Evolutionary conservation across 1,284 basidiomycete species (phyloP).

Genomic region (Stereum hirsutum): DNA sequence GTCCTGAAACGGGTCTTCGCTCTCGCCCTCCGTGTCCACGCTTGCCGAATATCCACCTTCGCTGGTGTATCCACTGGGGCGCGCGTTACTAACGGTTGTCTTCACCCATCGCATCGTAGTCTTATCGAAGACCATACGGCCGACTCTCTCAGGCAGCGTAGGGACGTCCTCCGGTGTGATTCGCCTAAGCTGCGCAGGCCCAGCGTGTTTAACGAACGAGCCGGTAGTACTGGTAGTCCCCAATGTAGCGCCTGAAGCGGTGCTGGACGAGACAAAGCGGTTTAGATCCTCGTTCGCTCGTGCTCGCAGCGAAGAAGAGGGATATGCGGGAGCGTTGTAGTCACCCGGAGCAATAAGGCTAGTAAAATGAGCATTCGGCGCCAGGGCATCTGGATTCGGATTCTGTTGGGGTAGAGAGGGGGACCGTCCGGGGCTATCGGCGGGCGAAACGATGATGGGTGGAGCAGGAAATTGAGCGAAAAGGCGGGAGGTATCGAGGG

Average conservation of each 20-base stretch:
- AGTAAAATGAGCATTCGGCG: too few species aligned
- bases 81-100: constrained; percentile 30
- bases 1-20: constrained; percentile 81
- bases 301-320: constrained; percentile 39
- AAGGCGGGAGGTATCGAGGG: constrained; percentile 17
- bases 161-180: constrained; percentile 79
- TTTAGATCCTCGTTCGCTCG: constrained; percentile 65
- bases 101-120: constrained; percentile 80
- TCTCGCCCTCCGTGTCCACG: constrained; percentile 34
- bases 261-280: constrained; percentile 79
- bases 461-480: constrained; percentile 22
- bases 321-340: constrained; percentile 31
- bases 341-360: too few species aligned
- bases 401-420: too few species aligned
- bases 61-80: constrained; percentile 15
- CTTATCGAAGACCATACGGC: constrained; percentile 82
- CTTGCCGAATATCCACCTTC: constrained; percentile 31
- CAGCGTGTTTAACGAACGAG: constrained; percentile 79
- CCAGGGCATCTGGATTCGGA: too few species aligned
- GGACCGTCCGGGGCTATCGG: constrained; percentile 1
- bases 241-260: constrained; percentile 65
- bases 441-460: constrained; percentile 19
- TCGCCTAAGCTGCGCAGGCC: constrained; percentile 63
- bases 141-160: constrained; percentile 65
- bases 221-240: constrained; percentile 62